phyloP scores from a whole-genome alignment of 2,329 filamentous ascomycete species.

The Aureobasidium musti region DNA sequence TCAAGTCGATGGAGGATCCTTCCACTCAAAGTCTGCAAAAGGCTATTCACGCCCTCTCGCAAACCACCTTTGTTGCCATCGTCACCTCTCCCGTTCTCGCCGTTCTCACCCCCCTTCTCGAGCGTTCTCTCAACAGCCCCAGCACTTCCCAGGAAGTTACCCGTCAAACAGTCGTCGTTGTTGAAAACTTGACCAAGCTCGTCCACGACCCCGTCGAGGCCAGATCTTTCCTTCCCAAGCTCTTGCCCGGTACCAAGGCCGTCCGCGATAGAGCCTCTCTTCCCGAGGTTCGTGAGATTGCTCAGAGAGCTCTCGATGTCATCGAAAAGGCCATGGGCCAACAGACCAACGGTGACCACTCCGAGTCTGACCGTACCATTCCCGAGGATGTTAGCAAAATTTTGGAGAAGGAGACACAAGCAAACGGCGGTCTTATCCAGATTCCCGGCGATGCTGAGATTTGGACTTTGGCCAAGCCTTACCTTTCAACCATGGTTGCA shows the following conservation, averaged over 20 bases:
- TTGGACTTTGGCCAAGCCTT: slow-evolving; percentile 68
- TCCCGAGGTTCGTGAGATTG: slow-evolving; percentile 91
- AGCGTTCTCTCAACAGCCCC: slow-evolving; percentile 90
- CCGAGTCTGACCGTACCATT: slow-evolving; percentile 64
- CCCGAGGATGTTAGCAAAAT: slow-evolving; percentile 72
- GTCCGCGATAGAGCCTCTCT: slow-evolving; percentile 87
- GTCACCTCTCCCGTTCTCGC: slow-evolving; percentile 95
- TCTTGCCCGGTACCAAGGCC: slow-evolving; percentile 88
- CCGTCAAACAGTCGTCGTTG: slow-evolving; percentile 92
- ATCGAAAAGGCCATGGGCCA: slow-evolving; percentile 91
- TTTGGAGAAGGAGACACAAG: slow-evolving; percentile 74
- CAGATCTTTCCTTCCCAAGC: slow-evolving; percentile 88
- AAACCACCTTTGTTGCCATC: slow-evolving; percentile 97
- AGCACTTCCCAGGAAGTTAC: slow-evolving; percentile 90
- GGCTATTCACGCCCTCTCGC: slow-evolving; percentile 92
- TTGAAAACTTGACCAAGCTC: slow-evolving; percentile 96
- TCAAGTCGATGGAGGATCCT: slow-evolving; percentile 94
- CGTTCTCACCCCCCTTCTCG: slow-evolving; percentile 88
- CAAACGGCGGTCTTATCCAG: slow-evolving; percentile 62
- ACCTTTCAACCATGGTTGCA: slow-evolving; percentile 80
- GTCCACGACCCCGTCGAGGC: slow-evolving; percentile 96
- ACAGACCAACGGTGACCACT: slow-evolving; percentile 56
- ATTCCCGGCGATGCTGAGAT: slow-evolving; percentile 63
- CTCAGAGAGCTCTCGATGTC: slow-evolving; percentile 75
- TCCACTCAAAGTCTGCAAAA: slow-evolving; percentile 87